A percentile compares a stretch with the other conserved stretches of the same genome.
These are phyloP conservation scores for Phoenix roebelenii DNA, from an alignment of 176 grass and related monocot species.

Conservation along the genomic window DNA sequence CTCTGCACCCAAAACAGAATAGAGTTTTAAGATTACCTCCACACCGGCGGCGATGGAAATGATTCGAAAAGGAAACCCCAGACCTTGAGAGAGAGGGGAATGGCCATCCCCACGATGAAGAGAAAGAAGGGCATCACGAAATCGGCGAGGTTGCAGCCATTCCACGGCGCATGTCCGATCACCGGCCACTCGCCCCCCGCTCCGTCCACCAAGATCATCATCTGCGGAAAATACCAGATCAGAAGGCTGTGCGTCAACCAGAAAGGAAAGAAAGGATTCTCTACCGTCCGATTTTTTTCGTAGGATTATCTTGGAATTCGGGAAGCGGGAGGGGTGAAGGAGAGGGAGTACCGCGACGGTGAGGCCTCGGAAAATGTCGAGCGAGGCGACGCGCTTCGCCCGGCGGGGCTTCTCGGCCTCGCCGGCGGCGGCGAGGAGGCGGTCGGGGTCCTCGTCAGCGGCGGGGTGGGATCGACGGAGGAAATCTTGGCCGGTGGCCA, in stretches of 20 bases:
- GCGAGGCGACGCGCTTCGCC: conserved; percentile 43
- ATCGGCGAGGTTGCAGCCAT: conserved; percentile 90
- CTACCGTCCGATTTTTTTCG: too few species aligned
- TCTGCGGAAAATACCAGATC: too few species aligned
- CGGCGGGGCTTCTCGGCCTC: conserved; percentile 24
- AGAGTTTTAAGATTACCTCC: not conserved
- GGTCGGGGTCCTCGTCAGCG: conserved; percentile 32
- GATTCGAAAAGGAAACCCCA: not conserved
- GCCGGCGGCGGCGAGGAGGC: not conserved
- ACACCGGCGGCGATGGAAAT: not conserved
- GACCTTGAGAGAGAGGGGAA: conserved; percentile 95
- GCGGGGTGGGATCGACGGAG: conserved; percentile 8
- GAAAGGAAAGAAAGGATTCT: too few species aligned
- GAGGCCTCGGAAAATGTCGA: conserved; percentile 93
- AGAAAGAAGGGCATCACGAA: conserved; percentile 98
- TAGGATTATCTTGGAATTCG: too few species aligned
- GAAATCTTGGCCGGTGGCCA: not conserved
- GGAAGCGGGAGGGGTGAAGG: not conserved
- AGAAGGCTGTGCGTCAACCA: too few species aligned
- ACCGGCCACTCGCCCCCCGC: conserved; percentile 82
- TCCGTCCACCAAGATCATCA: conserved; percentile 95
- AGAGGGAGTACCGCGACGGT: conserved; percentile 52
- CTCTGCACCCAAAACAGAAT: conserved; percentile 31
- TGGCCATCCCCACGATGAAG: conserved; percentile 94
- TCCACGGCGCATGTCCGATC: conserved; percentile 81